Evolutionary conservation across 805 yeast species (phyloP), one percentile per base, ranked within the genome.

Genomic region (Saturnispora serradocipensis): DNA sequence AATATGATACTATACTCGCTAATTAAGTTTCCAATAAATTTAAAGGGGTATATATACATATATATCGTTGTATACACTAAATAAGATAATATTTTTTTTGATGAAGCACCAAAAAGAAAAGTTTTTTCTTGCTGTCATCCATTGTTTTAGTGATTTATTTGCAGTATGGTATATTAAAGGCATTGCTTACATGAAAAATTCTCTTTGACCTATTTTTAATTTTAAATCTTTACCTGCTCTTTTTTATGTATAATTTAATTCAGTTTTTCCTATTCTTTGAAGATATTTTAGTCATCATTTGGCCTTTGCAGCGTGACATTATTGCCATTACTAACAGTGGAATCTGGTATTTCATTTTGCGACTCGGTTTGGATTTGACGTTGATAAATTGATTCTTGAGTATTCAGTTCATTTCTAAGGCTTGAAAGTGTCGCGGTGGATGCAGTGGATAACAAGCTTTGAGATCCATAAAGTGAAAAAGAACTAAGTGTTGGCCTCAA

Each of bases 381-480:
- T 3, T n/a, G 45, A 13, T 30, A 13, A 10, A 30, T 5, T 20
- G 9, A 25, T 28, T 47, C 45, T 28, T 27, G 28, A 13, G 25
- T 24, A 7, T 32, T 24, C 3, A 34, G 6, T 34, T 45, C 40
- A 20, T 45, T 45, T 22, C 47, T 34, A 27, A 34, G 32, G 7
- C 30, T 39, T 30, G 49, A 15, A 5, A 34, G 40, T 8, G 43
- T 27, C 30, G 32, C 15, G 11, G 44, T 24, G 13, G 49, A 30
- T 25, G 43, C 27, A 7, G 49, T 16, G 2, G 51, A 27, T 39
- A 55, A 13, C 28, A 55, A 43, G 9, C 50, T 47, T 24, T 55
- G 57, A 2, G 57, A 50, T 32, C 58, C 58, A 48, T 56, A 56
- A 7, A 56, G 36, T 6, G 53, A 53, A 27, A 56, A 56, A 13